phyloP scores from a whole-genome alignment of 1,284 basidiomycete species.

The Anthracocystis walkeri region DNA sequence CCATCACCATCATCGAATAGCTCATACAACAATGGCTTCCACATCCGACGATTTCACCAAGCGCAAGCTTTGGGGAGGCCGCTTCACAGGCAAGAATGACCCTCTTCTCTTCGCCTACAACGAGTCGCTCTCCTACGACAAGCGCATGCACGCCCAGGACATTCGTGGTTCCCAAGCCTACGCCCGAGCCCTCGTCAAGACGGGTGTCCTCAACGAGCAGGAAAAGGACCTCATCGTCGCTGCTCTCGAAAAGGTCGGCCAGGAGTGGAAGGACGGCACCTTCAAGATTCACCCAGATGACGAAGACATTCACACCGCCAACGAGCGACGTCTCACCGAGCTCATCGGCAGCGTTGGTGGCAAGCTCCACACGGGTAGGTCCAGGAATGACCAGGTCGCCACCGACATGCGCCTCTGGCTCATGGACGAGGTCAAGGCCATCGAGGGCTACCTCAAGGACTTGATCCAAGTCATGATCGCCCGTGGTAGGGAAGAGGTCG shows the following conservation, averaged over 20 bases:
- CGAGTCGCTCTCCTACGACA: conserved; percentile 87
- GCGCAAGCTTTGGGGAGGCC: conserved; percentile 68
- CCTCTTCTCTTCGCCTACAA: conserved; percentile 68
- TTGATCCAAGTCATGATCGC: conserved; percentile 89
- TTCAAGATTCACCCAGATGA: conserved; percentile 76
- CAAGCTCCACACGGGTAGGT: conserved; percentile 85
- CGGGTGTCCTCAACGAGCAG: conserved; percentile 81
- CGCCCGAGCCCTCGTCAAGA: conserved; percentile 83
- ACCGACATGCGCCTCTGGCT: conserved; percentile 98
- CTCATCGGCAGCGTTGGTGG: conserved; percentile 78
- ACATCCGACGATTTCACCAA: conserved; percentile 65
- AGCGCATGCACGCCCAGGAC: conserved; percentile 91
- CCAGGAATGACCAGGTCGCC: conserved; percentile 96
- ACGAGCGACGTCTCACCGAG: conserved; percentile 92
- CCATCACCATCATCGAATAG: not conserved
- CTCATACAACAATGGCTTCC: conserved; percentile 25
- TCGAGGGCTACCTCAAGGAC: conserved; percentile 80
- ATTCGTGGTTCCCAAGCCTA: conserved; percentile 95
- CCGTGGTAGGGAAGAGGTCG: conserved; percentile 90
- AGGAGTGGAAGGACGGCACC: conserved; percentile 79
- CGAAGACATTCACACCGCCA: conserved; percentile 99
- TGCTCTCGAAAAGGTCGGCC: conserved; percentile 82
- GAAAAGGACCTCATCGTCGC: conserved; percentile 79
- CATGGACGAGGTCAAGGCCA: conserved; percentile 80
- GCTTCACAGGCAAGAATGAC: conserved; percentile 67